phyloP scores from a whole-genome alignment of 139 green algal genomes.

The Picochlorum sp. region DNA sequence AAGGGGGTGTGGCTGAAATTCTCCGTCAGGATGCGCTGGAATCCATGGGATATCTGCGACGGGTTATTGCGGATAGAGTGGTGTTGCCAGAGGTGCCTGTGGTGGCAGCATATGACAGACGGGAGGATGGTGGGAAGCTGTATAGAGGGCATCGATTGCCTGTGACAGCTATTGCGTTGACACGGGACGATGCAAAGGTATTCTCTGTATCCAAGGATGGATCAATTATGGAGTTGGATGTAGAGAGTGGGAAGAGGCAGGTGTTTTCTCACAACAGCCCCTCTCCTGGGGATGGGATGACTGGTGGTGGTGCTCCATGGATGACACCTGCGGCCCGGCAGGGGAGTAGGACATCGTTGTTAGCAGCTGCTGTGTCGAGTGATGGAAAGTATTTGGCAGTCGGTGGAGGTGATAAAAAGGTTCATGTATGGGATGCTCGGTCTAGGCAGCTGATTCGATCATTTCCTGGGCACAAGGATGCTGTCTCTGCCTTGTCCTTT shows the following conservation, averaged over 20 bases:
- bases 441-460: slow-evolving; percentile 25
- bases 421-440: slow-evolving; percentile 79
- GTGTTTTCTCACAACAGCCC: background rate
- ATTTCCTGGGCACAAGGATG: slow-evolving; percentile 64
- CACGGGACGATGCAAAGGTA: slow-evolving; percentile 52
- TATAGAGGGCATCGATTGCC: slow-evolving; percentile 31
- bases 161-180: slow-evolving; percentile 67
- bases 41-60: slow-evolving; percentile 40
- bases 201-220: slow-evolving; percentile 80
- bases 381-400: slow-evolving; percentile 63
- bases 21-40: slow-evolving; percentile 43
- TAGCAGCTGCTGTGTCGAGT: slow-evolving; percentile 61
- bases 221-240: slow-evolving; percentile 56
- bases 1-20: slow-evolving; percentile 28
- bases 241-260: slow-evolving; percentile 51
- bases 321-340: slow-evolving; percentile 7
- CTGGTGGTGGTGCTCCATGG: slow-evolving; percentile 16
- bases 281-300: background rate
- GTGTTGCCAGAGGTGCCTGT: slow-evolving; percentile 26
- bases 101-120: slow-evolving; percentile 12
- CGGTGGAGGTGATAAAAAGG: slow-evolving; percentile 64
- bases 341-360: slow-evolving; percentile 32
- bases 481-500: slow-evolving; percentile 72
- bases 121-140: slow-evolving; percentile 24
- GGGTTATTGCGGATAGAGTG: slow-evolving; percentile 40